Conservation (phyloP, 176 grass and related monocot species). For the Juncus effusus region DNA sequence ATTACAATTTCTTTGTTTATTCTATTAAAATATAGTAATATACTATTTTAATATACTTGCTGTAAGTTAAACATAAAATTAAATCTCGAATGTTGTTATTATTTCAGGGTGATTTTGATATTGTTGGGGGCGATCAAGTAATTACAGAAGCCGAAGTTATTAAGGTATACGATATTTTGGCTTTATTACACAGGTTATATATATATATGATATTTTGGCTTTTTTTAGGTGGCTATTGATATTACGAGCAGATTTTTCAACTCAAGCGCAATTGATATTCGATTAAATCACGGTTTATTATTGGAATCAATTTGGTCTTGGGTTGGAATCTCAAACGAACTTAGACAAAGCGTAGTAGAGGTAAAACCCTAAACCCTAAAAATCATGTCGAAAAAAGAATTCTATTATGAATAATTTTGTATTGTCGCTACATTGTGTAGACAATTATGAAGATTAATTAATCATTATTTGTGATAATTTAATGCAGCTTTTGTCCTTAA, state of each 20-base stretch:
- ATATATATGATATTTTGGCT: too few relatives aligned
- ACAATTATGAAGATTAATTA: slow-evolving; percentile 15
- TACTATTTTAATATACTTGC: not conserved
- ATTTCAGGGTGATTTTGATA: slow-evolving; percentile 92
- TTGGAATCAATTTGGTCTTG: slow-evolving; percentile 85
- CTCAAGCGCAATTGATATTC: slow-evolving; percentile 62
- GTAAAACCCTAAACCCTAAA: slow-evolving; percentile 31
- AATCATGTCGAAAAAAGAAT: not conserved
- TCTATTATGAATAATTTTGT: too few relatives aligned
- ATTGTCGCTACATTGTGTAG: too few relatives aligned
- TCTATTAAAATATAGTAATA: not conserved
- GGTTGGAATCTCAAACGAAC: slow-evolving; percentile 65
- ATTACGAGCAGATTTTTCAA: slow-evolving; percentile 60
- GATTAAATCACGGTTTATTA: slow-evolving; percentile 74
- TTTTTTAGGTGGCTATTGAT: slow-evolving; percentile 69
- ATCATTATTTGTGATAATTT: slow-evolving; percentile 9
- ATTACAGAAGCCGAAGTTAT: slow-evolving; percentile 80
- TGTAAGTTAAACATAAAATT: slow-evolving; percentile 18
- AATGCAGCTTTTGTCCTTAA: slow-evolving; percentile 68
- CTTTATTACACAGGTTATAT: slow-evolving; percentile 21
- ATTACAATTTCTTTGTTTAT: slow-evolving; percentile 16
- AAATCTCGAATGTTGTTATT: slow-evolving; percentile 12
- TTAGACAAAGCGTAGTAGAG: slow-evolving; percentile 74
- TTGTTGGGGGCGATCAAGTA: slow-evolving; percentile 73
- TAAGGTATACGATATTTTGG: slow-evolving; percentile 47